Base-by-base conservation (phyloP, 371 early-diverging fungal genomes). In the Lichtheimia ornata region DNA sequence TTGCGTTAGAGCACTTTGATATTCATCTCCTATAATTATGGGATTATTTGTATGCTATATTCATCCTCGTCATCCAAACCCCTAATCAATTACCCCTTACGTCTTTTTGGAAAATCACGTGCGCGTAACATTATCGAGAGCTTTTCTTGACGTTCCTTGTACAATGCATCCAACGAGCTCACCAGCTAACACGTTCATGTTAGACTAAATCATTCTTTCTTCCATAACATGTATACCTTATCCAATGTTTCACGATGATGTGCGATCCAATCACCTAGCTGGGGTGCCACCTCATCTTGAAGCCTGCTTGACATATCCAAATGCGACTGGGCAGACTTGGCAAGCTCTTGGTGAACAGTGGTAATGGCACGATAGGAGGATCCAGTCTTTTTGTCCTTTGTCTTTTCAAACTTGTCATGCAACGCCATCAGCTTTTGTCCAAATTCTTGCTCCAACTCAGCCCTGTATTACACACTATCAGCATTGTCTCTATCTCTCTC, bases 241-340 rank as follows among this genome's bases (percentile, higher is more conserved):
- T 58, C 62, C 12, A 62, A n/a, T n/a, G 17, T 27, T 7, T 49
- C 44, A n/a, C 62, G 58, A 15, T 61, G 62, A 7, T 50, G 22
- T 5, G 25, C 25, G 17, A 69, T 56, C 75, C 79, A 76, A 18
- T 65, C 68, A 1, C 62, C 53, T 17, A 76, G 41, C 1, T 61
- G 56, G 7, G 15, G 13, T 11, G 71, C 71, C 2, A 77, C 67
- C 18, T 71, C 58, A 15, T 54, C 12, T 14, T 63, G 49, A 9
- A 80, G 41, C 11, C 71, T 63, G 17, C 56, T 43, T 5, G 81
- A 53, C 28, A 80, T 30, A 14, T 73, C 73, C 7, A 75, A 59
- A 45, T 75, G 81, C 4, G 75, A 75, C 28, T 73, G 58, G 0
- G 71, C 71, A 7, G 75, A 66, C 11, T 70, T 62, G n/a, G 45